Evolutionary conservation across 2,329 filamentous ascomycete genomes (phyloP).

Genomic region (Trichoderma harzianum): DNA sequence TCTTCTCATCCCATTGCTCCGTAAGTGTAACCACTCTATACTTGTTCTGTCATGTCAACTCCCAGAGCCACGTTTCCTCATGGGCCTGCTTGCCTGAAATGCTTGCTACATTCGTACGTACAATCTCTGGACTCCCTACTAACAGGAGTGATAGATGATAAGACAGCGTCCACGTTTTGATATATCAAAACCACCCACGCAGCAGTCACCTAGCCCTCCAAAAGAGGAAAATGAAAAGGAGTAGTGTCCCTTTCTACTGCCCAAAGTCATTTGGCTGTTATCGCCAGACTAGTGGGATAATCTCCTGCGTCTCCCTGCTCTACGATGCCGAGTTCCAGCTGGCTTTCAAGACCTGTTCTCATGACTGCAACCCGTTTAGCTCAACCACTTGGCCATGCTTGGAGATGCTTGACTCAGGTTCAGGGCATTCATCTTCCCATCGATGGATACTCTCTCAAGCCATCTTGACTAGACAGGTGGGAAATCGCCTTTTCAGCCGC

Average conservation of each 20-base stretch:
- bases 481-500: background rate
- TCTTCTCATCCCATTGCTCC: background rate
- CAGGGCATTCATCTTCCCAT: background rate
- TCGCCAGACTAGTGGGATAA: background rate
- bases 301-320: background rate
- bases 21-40: background rate
- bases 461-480: background rate
- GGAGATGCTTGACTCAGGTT: background rate
- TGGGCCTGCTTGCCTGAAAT: background rate
- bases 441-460: background rate
- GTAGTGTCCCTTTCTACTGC: background rate
- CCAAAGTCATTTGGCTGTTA: background rate
- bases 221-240: background rate
- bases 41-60: background rate
- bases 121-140: conserved; percentile 3
- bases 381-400: background rate
- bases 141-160: background rate
- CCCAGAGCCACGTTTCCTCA: background rate
- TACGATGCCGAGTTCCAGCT: background rate
- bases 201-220: background rate
- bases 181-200: background rate
- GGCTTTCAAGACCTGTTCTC: background rate
- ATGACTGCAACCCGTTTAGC: background rate
- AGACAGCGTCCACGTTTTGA: background rate
- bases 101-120: background rate